Conservation (phyloP, 2,329 filamentous ascomycete species). For the Rutstroemia sp. region DNA sequence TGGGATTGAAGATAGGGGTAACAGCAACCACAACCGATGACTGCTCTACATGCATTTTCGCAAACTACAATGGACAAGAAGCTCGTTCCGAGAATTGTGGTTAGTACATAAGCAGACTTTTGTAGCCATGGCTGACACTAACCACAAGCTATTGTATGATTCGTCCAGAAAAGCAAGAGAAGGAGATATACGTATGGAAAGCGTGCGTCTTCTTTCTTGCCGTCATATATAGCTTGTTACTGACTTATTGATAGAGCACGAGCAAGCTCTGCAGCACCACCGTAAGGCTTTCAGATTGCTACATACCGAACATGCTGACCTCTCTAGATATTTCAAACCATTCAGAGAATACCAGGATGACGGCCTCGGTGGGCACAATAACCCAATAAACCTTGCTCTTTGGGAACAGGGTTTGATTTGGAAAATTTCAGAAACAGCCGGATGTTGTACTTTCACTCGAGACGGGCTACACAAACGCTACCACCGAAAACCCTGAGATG, state of each 20-base stretch:
- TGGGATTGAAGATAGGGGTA: not conserved
- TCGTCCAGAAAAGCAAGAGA: not conserved
- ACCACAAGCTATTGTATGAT: not conserved
- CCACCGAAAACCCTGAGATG: not conserved
- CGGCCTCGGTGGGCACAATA: not conserved
- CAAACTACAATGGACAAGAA: not conserved
- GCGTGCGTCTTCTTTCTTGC: not conserved
- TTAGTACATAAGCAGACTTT: not conserved
- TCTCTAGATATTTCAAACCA: not conserved
- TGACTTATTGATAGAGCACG: not conserved
- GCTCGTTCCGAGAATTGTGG: not conserved
- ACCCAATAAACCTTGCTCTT: not conserved
- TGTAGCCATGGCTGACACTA: not conserved
- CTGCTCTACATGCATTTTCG: not conserved
- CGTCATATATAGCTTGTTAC: not conserved
- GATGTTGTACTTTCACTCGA: not conserved
- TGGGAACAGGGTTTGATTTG: not conserved
- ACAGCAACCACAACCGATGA: not conserved
- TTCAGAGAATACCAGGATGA: not conserved
- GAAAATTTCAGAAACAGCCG: not conserved
- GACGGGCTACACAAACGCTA: not conserved
- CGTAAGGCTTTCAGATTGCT: not conserved
- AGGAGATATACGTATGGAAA: not conserved
- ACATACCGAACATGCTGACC: not conserved
- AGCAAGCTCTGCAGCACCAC: not conserved